Evolutionary conservation across 2,329 filamentous ascomycete species (phyloP).

Genomic region (Fusarium sp.): DNA sequence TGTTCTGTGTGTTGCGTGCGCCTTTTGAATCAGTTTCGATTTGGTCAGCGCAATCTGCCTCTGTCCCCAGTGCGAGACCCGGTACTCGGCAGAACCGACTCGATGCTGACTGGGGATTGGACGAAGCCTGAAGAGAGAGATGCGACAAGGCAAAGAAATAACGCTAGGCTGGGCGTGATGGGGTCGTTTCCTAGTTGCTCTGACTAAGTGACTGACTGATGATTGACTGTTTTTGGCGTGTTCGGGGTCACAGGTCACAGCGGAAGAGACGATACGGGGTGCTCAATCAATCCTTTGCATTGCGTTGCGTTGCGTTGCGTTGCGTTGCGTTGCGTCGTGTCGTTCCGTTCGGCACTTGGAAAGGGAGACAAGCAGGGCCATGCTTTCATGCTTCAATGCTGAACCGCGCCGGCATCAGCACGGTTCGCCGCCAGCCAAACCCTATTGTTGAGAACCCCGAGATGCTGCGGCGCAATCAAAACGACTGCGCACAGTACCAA

Average conservation of each 20-base stretch:
- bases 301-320: not conserved
- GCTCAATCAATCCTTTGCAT: not conserved
- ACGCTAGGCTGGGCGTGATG: slow-evolving; percentile 14
- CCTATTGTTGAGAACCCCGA: slow-evolving; percentile 23
- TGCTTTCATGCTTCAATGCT: not conserved
- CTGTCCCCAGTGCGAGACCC: not conserved
- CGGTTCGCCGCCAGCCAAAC: slow-evolving; percentile 28
- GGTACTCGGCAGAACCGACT: slow-evolving; percentile 26
- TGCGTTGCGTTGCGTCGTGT: not conserved
- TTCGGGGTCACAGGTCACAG: not conserved
- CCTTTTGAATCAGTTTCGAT: slow-evolving; percentile 10
- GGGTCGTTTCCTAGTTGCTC: slow-evolving; percentile 16
- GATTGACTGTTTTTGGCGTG: not conserved
- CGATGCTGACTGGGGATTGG: slow-evolving; percentile 22
- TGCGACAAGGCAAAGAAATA: not conserved
- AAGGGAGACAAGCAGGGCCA: slow-evolving; percentile 1
- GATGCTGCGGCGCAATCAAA: not conserved
- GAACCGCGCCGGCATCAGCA: slow-evolving; percentile 26
- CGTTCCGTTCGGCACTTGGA: slow-evolving; percentile 4
- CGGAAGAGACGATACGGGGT: not conserved
- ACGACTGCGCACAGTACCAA: slow-evolving; percentile 17
- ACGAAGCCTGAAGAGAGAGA: not conserved
- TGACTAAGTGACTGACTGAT: slow-evolving; percentile 27
- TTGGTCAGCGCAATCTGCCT: slow-evolving; percentile 32
- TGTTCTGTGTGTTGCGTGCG: not conserved